phyloP scores from a whole-genome alignment of 176 grass and related monocot genomes.

The Phyllostachys edulis region DNA sequence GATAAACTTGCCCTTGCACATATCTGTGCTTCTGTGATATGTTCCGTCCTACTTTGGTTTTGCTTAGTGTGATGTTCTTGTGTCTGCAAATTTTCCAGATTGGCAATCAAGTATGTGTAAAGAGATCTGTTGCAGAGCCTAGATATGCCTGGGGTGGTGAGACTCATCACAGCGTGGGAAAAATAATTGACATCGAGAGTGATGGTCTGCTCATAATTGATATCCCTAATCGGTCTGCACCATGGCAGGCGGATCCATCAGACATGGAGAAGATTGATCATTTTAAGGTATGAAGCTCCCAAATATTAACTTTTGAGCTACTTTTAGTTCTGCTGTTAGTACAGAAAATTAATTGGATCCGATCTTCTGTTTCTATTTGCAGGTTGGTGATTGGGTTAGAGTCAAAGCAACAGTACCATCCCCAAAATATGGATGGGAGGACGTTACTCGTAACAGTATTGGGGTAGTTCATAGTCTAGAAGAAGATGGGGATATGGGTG shows the following conservation, averaged over 20 bases:
- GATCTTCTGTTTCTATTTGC: constrained; percentile 24
- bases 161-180: constrained; percentile 98
- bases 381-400: constrained; percentile 98
- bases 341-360: constrained; percentile 15
- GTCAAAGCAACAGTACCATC: constrained; percentile 92
- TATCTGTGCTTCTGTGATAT: neutral
- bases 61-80: constrained; percentile 29
- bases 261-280: constrained; percentile 98
- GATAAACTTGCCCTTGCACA: neutral
- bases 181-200: constrained; percentile 84
- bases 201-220: constrained; percentile 84
- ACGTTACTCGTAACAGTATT: constrained; percentile 86
- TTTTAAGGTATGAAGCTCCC: constrained; percentile 65
- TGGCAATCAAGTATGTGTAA: constrained; percentile 94
- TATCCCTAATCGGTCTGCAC: constrained; percentile 59
- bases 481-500: constrained; percentile 96
- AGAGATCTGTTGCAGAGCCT: constrained; percentile 94
- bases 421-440: constrained; percentile 99
- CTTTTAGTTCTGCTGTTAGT: neutral
- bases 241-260: constrained; percentile 96
- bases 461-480: constrained; percentile 92
- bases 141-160: constrained; percentile 98
- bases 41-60: constrained; percentile 11
- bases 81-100: constrained; percentile 58
- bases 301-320: neutral